phyloP scores from a whole-genome alignment of 108 stramenopile genomes.

The Discostella pseudostelligera region DNA sequence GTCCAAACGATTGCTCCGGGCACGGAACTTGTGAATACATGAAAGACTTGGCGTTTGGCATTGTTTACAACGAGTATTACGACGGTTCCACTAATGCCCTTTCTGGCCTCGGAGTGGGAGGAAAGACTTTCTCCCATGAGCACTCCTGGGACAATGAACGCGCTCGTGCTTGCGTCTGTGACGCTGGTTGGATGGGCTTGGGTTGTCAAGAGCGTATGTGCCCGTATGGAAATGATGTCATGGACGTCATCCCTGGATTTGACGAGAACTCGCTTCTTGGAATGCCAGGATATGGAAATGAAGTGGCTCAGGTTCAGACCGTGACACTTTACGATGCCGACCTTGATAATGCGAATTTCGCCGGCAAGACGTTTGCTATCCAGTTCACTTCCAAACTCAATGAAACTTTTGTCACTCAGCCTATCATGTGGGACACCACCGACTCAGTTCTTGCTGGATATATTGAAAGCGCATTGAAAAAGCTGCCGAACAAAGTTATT shows the following conservation, averaged over 20 bases:
- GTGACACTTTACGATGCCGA: conserved; percentile 49
- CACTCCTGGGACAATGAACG: conserved; percentile 68
- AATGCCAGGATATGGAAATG: conserved; percentile 32
- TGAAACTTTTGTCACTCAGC: conserved; percentile 59
- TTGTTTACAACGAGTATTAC: conserved; percentile 53
- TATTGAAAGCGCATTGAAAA: conserved; percentile 41
- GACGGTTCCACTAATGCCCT: conserved; percentile 43
- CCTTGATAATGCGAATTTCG: conserved; percentile 37
- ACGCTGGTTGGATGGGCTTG: conserved; percentile 65
- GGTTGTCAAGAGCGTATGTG: conserved; percentile 71
- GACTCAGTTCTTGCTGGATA: conserved; percentile 20
- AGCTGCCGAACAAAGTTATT: conserved; percentile 63
- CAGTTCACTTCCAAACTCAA: conserved; percentile 61
- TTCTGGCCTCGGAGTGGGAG: conserved; percentile 51
- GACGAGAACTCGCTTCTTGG: conserved; percentile 26
- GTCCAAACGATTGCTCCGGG: conserved; percentile 64
- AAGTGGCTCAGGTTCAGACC: conserved; percentile 51
- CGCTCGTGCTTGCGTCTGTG: conserved; percentile 69
- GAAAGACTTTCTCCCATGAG: conserved; percentile 22
- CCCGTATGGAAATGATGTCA: conserved; percentile 70
- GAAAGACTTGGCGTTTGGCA: conserved; percentile 51
- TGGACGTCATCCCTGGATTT: conserved; percentile 57
- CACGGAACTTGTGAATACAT: conserved; percentile 62
- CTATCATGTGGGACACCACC: conserved; percentile 33
- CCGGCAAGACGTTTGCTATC: conserved; percentile 50